These are phyloP conservation scores for Daldinia bambusicola DNA, from an alignment of 495 filamentous ascomycete species.

Conservation along the genomic window DNA sequence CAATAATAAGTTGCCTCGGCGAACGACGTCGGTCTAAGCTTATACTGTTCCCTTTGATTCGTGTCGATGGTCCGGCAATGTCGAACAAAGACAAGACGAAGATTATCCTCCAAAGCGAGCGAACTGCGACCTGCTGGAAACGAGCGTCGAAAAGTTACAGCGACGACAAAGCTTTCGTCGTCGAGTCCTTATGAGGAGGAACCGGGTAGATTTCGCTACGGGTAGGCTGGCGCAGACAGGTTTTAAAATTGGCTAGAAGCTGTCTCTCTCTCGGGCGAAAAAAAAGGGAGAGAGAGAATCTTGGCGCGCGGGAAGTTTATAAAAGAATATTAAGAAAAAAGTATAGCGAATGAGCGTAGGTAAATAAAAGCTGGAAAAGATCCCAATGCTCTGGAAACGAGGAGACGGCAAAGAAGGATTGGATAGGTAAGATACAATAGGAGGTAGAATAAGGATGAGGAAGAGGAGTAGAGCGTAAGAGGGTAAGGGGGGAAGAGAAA, in stretches of 20 bases:
- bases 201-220: conserved; percentile 22
- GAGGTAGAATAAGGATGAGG: conserved; percentile 48
- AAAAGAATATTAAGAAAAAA: conserved; percentile 50
- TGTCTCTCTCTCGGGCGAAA: conserved; percentile 24
- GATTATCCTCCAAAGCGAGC: conserved; percentile 50
- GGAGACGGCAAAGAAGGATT: conserved; percentile 43
- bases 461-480: conserved; percentile 45
- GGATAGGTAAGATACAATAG: conserved; percentile 51
- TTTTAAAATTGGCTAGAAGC: conserved; percentile 12
- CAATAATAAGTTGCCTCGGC: conserved; percentile 9
- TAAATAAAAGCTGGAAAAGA: conserved; percentile 49
- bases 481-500: conserved; percentile 39
- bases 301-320: conserved; percentile 40
- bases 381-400: conserved; percentile 43
- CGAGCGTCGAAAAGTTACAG: conserved; percentile 45
- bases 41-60: conserved; percentile 39
- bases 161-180: conserved; percentile 42
- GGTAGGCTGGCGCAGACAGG: conserved; percentile 30
- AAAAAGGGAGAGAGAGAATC: conserved; percentile 29
- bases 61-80: conserved; percentile 41
- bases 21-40: conserved; percentile 23
- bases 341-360: conserved; percentile 51
- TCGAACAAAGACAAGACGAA: conserved; percentile 48
- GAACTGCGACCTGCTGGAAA: conserved; percentile 50
- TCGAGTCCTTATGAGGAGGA: conserved; percentile 15